Base-by-base conservation (phyloP, 1,284 basidiomycete species). In the Pseudomicrostroma phylloplanum region DNA sequence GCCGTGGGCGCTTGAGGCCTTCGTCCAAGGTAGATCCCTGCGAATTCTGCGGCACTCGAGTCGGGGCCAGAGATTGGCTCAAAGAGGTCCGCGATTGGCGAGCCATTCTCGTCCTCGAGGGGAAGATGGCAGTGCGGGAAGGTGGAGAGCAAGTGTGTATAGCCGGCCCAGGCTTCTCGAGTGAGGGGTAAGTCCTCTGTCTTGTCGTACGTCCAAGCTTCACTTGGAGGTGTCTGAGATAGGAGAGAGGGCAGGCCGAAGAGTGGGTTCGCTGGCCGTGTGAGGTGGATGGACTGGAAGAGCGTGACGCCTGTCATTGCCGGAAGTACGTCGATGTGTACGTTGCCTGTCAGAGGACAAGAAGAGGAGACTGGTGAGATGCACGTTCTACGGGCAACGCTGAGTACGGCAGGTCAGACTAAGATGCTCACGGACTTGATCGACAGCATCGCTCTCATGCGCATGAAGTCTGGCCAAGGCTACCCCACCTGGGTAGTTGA, bases 251-350 rank as follows among this genome's bases (percentile, higher is more conserved):
- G 40, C 26, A 51, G 46, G 6, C 53, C 43, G 21, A 62, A 55
- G 0, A 63, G 56, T 12, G 55, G 53, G 1, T n/a, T 1, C 11
- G 55, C 25, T 1, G 25, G 21, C 12, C 71, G 67, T 4, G 61
- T 26, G 36, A 72, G 55, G 65, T 89, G 83, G 13, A 85, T 82
- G 64, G 92, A 90, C 6, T 89, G 86, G 82, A 96, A 96, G 54
- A 92, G 85, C 0, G 90, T 90, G 3, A 91, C 89, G 9, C 94
- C 93, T 0, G 90, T 92, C 81, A 96, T 92, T 0, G 90, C 88
- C 0, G 90, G 88, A 36, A 89, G 84, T 67, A 91, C 89, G 64
- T 86, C 87, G 58, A 92, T 86, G 76, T 92, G 89, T 1, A 77
- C 57, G 26, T 26, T 30, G 41, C 9, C 30, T 36, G 30, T 9